A percentile compares a stretch with the other conserved stretches of the same genome.
Evolutionary conservation across 768 basidiomycete species (phyloP).

Genomic region (Leccinum ochraceum): DNA sequence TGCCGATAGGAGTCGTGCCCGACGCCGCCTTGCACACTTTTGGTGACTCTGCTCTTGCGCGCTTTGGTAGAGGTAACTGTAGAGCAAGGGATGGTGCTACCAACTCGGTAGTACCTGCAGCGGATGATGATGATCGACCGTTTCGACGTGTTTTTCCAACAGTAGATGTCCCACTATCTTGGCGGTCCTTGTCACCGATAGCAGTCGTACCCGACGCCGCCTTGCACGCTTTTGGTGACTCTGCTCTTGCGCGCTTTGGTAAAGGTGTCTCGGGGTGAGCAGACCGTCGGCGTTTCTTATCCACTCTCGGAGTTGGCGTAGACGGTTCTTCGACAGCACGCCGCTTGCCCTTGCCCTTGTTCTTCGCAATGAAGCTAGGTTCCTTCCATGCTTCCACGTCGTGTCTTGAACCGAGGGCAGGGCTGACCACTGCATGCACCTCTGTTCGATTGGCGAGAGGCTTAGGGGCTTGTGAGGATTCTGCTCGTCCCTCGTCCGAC

Average conservation of each 20-base stretch:
- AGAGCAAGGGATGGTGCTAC: background rate
- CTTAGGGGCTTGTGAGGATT: background rate
- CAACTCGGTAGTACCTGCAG: background rate
- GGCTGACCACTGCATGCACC: background rate
- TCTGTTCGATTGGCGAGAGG: background rate
- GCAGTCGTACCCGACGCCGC: background rate
- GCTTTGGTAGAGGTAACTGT: constrained; percentile 8
- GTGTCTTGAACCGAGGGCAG: constrained; percentile 14
- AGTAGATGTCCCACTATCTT: background rate
- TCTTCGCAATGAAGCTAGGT: constrained; percentile 33
- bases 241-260: constrained; percentile 17
- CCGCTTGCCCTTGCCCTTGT: constrained; percentile 23
- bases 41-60: no score
- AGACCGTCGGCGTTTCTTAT: constrained; percentile 20
- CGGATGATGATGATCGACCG: constrained; percentile 1
- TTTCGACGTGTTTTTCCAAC: constrained; percentile 1
- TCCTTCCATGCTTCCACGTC: constrained; percentile 33
- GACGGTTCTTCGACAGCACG: constrained; percentile 9
- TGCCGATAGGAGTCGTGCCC: no score
- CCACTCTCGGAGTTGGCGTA: background rate
- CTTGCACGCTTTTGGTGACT: background rate
- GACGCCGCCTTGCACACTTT: no score
- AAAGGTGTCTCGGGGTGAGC: constrained; percentile 7
- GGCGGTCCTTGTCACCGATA: background rate
- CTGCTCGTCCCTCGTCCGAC: background rate